Base-by-base conservation (phyloP, 2,329 filamentous ascomycete species). In the Chaetomiaceae sp. region DNA sequence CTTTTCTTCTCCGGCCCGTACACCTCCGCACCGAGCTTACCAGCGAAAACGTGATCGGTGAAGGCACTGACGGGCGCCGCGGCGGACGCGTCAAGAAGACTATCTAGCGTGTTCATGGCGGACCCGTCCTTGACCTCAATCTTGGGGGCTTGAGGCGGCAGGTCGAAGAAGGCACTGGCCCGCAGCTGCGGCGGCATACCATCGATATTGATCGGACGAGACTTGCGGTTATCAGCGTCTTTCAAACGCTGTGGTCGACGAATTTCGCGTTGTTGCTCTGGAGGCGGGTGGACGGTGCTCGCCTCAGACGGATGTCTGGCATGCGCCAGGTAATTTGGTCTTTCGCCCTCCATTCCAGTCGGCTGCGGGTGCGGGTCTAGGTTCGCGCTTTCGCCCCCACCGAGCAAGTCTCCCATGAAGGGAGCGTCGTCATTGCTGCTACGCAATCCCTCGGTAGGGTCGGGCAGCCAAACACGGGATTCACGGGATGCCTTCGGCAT, bases 91-190 rank as follows among this genome's bases (percentile, higher is more conserved):
- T 96, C 87, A 14, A 99, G 78, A 48, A 99, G 95, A 66, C 84
- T 91, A 60, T 99, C 91, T 7, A 99, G 79, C 0, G 92, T 96
- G 37, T 82, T 86, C 66, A 90, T 89, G 10, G 92, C 91, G 23
- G 94, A 97, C 16, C 89, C 86, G 53, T 88, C 84, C 67, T 84
- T 85, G 50, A 85, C 66, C 60, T 85, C 75, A 20, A 85, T 73
- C 11, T 73, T 69, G 5, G 77, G 72, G 2, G 69, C 66, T 2
- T 72, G 65, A 3, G 80, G 75, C 0, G 86, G 86, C 20, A 82
- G 63, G 53, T 97, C 91, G 64, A 97, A 97, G 71, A 89, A 97
- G 25, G 87, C 83, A 62, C 86, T 95, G n/a, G 94, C 94, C 56
- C 92, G 83, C 32, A 97, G 77, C 62, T 95, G 90, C 0, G 92